These are phyloP conservation scores for Pulveroboletus sp. DNA, from an alignment of 768 basidiomycete species.

Conservation along the genomic window DNA sequence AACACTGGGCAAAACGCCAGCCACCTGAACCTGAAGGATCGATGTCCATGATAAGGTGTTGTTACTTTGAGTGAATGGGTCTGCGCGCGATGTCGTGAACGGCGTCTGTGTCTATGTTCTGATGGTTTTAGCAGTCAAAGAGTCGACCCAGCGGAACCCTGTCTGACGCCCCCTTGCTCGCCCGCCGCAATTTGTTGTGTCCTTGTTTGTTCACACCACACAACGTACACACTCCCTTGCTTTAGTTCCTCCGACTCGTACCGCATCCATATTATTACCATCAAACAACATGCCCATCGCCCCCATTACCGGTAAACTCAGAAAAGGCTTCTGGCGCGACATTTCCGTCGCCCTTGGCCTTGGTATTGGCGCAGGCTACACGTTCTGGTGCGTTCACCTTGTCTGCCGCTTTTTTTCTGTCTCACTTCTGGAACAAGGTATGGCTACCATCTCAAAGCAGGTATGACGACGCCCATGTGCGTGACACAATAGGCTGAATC, in stretches of 20 bases:
- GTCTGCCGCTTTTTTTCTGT: slow-evolving; percentile 7
- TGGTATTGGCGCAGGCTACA: slow-evolving; percentile 68
- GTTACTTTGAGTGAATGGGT: not conserved
- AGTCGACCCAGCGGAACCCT: slow-evolving; percentile 14
- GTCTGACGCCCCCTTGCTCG: slow-evolving; percentile 16
- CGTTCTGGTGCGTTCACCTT: slow-evolving; percentile 66
- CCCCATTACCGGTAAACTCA: slow-evolving; percentile 90
- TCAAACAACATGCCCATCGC: slow-evolving; percentile 68
- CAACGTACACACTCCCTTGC: not conserved
- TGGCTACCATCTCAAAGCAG: slow-evolving; percentile 66
- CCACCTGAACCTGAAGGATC: slow-evolving; percentile 80
- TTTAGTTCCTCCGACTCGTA: slow-evolving; percentile 19
- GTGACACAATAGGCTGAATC: slow-evolving; percentile 12
- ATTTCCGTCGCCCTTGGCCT: slow-evolving; percentile 70
- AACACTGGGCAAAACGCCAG: slow-evolving; percentile 99
- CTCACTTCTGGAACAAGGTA: slow-evolving; percentile 54
- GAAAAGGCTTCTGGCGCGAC: slow-evolving; percentile 90
- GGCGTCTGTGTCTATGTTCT: slow-evolving; percentile 8
- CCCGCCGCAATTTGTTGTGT: slow-evolving; percentile 27
- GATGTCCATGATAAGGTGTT: slow-evolving; percentile 59
- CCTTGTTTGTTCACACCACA: slow-evolving; percentile 27
- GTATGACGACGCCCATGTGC: slow-evolving; percentile 41
- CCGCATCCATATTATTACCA: slow-evolving; percentile 20
- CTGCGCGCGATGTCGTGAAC: slow-evolving; percentile 8
- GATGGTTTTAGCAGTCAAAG: slow-evolving; percentile 11